These are phyloP conservation scores for Xerocomus nothofagi DNA, from an alignment of 1,284 basidiomycete species.

Conservation along the genomic window DNA sequence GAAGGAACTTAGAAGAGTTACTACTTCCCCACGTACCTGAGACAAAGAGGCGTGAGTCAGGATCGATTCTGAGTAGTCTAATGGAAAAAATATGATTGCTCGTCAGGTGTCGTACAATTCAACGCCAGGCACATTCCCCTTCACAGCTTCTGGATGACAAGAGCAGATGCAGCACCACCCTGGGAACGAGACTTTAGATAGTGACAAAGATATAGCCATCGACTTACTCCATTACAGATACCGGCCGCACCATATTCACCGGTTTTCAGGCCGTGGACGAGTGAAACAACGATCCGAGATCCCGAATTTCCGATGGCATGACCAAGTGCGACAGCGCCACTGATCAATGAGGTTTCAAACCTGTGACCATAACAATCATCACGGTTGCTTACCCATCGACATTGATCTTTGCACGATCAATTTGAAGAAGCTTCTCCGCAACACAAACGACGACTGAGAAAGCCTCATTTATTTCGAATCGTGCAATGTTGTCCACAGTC, in stretches of 20 bases:
- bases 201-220: slow-evolving; percentile 2
- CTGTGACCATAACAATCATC: slow-evolving; percentile 11
- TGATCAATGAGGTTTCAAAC: slow-evolving; percentile 36
- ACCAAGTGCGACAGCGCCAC: slow-evolving; percentile 90
- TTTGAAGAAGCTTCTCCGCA: slow-evolving; percentile 84
- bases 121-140: slow-evolving; percentile 22
- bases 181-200: slow-evolving; percentile 36
- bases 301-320: slow-evolving; percentile 98
- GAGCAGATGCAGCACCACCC: slow-evolving; percentile 91
- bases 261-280: slow-evolving; percentile 89
- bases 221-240: slow-evolving; percentile 94
- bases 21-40: slow-evolving; percentile 16
- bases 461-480: slow-evolving; percentile 98
- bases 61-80: slow-evolving; percentile 5
- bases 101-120: slow-evolving; percentile 22
- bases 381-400: slow-evolving; percentile 69
- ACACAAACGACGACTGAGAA: slow-evolving; percentile 95
- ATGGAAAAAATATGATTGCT: slow-evolving; percentile 14
- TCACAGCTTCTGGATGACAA: slow-evolving; percentile 86
- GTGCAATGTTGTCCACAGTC: slow-evolving; percentile 80
- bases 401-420: slow-evolving; percentile 91
- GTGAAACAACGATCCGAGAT: slow-evolving; percentile 91
- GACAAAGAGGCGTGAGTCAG: slow-evolving; percentile 2
- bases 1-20: background rate
- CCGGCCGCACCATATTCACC: slow-evolving; percentile 97